Percentiles rank a stretch among this genome's conserved stretches.
Conservation (phyloP, 495 filamentous ascomycete species). For the Podospora pseudocomata region DNA sequence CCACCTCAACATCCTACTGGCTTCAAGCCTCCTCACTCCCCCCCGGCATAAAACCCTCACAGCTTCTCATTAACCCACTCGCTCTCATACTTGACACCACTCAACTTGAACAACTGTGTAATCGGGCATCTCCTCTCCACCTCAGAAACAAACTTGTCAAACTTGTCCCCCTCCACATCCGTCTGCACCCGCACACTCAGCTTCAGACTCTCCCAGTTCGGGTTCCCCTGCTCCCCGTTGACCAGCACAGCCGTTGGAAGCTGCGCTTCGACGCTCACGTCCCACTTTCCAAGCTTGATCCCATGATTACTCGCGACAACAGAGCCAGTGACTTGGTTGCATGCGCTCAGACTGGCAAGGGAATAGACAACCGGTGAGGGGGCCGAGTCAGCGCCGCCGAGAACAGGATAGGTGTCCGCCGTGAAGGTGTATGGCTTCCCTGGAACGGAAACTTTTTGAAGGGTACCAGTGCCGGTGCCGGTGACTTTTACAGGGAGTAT, state of each 20-base stretch:
- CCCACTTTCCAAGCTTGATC: slow-evolving; percentile 23
- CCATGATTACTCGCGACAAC: slow-evolving; percentile 26
- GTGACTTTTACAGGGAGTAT: slow-evolving; percentile 16
- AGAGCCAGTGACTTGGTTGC: slow-evolving; percentile 29
- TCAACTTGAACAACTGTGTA: slow-evolving; percentile 26
- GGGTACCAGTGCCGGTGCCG: slow-evolving; percentile 21
- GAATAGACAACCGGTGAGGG: slow-evolving; percentile 28
- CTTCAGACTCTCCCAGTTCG: slow-evolving; percentile 25
- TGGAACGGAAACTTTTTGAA: slow-evolving; percentile 19
- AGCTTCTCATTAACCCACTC: slow-evolving; percentile 29
- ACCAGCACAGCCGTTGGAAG: slow-evolving; percentile 26
- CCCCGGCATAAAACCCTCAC: background rate
- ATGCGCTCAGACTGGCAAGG: slow-evolving; percentile 28
- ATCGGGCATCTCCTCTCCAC: slow-evolving; percentile 30
- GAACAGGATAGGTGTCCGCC: slow-evolving; percentile 26
- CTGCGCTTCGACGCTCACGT: slow-evolving; percentile 20
- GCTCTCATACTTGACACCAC: slow-evolving; percentile 24
- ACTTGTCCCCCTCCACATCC: slow-evolving; percentile 16
- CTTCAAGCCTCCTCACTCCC: no score
- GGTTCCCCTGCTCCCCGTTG: slow-evolving; percentile 23
- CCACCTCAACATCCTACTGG: no score
- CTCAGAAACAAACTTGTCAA: slow-evolving; percentile 20
- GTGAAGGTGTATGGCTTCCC: slow-evolving; percentile 26
- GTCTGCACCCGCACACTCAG: slow-evolving; percentile 25
- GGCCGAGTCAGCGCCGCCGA: slow-evolving; percentile 25